A percentile compares a stretch with the other conserved stretches of the same genome.
Evolutionary conservation across 2,329 filamentous ascomycete genomes (phyloP).

Genomic region (Neobulgaria alba): DNA sequence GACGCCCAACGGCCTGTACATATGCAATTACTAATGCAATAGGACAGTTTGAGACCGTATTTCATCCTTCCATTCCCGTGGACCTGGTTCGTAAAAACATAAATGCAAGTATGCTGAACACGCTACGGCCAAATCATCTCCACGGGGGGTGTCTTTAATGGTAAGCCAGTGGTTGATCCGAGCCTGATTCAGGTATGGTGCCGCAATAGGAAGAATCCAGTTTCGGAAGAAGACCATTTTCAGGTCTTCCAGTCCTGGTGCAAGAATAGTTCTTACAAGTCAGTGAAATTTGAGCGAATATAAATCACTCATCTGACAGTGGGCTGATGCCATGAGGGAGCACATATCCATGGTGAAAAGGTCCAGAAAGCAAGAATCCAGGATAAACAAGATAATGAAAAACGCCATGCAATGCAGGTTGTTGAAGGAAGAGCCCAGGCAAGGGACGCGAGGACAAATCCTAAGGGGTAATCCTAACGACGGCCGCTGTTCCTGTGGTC

Average conservation of each 20-base stretch:
- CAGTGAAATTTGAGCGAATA: conserved; percentile 14
- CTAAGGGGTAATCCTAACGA: conserved; percentile 15
- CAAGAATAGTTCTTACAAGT: conserved; percentile 16
- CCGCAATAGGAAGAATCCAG: conserved; percentile 13
- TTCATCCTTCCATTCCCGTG: conserved; percentile 13
- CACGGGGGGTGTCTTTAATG: conserved; percentile 9
- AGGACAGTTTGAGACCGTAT: conserved; percentile 3
- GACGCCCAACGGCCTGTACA: conserved; percentile 25
- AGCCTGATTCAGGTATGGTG: conserved; percentile 11
- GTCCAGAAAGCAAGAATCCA: conserved; percentile 17
- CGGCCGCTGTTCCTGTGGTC: conserved; percentile 14
- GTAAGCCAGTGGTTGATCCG: conserved; percentile 17
- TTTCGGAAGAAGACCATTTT: conserved; percentile 13
- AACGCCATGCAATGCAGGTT: conserved; percentile 24
- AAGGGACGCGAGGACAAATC: conserved; percentile 14
- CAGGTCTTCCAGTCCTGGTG: conserved; percentile 15
- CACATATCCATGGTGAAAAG: conserved; percentile 12
- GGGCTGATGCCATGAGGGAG: conserved; percentile 19
- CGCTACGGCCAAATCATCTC: conserved; percentile 17
- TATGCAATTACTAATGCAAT: conserved; percentile 29
- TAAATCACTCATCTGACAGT: conserved; percentile 15
- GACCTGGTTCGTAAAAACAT: conserved; percentile 23
- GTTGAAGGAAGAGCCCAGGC: conserved; percentile 1
- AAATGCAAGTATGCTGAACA: conserved; percentile 17
- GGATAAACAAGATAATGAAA: conserved; percentile 19